phyloP scores from a whole-genome alignment of 2,329 filamentous ascomycete species.

The Xylariaceae sp. region DNA sequence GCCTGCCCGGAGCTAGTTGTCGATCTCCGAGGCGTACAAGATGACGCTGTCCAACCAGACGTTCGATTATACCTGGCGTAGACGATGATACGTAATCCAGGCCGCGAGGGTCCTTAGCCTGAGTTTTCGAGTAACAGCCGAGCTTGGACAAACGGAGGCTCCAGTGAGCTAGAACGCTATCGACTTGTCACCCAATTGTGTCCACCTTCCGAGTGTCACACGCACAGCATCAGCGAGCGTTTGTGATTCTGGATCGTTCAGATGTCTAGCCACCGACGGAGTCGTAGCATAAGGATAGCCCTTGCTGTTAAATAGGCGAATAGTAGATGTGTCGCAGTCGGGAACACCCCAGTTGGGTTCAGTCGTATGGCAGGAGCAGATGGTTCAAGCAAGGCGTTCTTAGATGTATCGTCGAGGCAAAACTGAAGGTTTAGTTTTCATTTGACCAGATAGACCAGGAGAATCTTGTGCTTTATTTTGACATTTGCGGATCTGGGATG shows the following conservation, averaged over 20 bases:
- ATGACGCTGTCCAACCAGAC: slow-evolving; percentile 10
- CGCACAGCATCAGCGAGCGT: slow-evolving; percentile 1
- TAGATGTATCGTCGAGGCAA: background rate
- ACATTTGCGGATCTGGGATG: slow-evolving; percentile 2
- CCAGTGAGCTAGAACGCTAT: slow-evolving; percentile 1
- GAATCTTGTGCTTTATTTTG: background rate
- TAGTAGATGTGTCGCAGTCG: background rate
- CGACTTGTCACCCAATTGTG: background rate
- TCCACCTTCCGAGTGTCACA: slow-evolving; percentile 5
- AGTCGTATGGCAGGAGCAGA: background rate
- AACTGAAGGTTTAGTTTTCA: background rate
- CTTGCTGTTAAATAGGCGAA: background rate
- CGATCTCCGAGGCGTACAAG: slow-evolving; percentile 14
- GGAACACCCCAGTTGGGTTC: background rate
- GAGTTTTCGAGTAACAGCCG: background rate
- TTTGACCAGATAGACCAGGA: background rate
- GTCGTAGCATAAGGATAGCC: background rate
- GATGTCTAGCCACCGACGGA: background rate
- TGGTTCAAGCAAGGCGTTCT: background rate
- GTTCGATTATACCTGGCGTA: background rate
- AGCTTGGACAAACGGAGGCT: slow-evolving; percentile 3
- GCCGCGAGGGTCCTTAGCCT: background rate
- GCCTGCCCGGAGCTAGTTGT: slow-evolving; percentile 14
- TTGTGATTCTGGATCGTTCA: background rate
- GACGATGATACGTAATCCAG: background rate